These are phyloP conservation scores for Nakazawaea wyomingensis DNA, from an alignment of 805 yeast species.

Conservation along the genomic window DNA sequence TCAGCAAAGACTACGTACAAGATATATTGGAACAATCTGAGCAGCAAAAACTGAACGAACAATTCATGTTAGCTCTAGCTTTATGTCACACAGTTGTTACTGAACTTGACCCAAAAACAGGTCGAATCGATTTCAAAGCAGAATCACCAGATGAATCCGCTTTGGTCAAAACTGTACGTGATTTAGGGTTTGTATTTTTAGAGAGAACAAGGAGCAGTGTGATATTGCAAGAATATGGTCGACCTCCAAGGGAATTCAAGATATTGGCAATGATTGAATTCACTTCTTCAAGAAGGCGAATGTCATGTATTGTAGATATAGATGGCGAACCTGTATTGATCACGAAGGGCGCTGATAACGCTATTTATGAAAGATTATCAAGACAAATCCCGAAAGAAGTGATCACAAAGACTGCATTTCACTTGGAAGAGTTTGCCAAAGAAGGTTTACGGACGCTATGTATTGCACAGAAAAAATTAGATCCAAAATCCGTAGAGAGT, in stretches of 20 bases:
- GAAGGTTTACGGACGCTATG: conserved; percentile 82
- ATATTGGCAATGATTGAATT: conserved; percentile 57
- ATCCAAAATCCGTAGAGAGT: conserved; percentile 50
- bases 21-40: conserved; percentile 38
- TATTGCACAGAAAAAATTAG: conserved; percentile 66
- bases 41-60: conserved; percentile 45
- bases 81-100: conserved; percentile 75
- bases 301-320: conserved; percentile 62
- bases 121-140: conserved; percentile 53
- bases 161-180: conserved; percentile 70
- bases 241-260: conserved; percentile 38
- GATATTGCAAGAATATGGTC: conserved; percentile 37
- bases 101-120: conserved; percentile 39
- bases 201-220: conserved; percentile 48
- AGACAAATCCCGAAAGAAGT: conserved; percentile 34
- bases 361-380: conserved; percentile 46
- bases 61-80: conserved; percentile 61
- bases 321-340: conserved; percentile 37
- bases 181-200: conserved; percentile 59
- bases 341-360: conserved; percentile 74
- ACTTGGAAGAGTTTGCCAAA: conserved; percentile 72
- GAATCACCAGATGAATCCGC: conserved; percentile 86
- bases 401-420: conserved; percentile 60
- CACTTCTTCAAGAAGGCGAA: conserved; percentile 68
- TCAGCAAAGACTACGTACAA: conserved; percentile 52